Evolutionary conservation across 352 stramenopile species (phyloP).

Genomic region (Pythium coloratum): DNA sequence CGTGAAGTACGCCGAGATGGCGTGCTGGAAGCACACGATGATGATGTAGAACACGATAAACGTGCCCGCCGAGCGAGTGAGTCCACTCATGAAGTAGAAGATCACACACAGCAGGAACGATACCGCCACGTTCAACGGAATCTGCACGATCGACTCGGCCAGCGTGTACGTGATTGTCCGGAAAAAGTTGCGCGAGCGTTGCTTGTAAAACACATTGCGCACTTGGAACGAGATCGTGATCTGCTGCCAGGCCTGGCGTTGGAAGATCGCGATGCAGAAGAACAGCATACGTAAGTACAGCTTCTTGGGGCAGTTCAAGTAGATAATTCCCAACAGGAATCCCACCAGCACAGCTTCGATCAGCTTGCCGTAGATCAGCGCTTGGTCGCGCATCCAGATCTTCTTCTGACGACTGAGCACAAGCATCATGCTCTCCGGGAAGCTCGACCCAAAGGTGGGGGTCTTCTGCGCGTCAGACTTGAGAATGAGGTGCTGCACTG

Average conservation of each 20-base stretch:
- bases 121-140: conserved; percentile 63
- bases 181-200: conserved; percentile 88
- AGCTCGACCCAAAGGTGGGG: conserved; percentile 29
- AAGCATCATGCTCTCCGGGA: conserved; percentile 42
- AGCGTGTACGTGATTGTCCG: conserved; percentile 77
- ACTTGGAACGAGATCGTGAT: conserved; percentile 65
- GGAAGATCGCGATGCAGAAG: conserved; percentile 60
- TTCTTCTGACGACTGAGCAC: conserved; percentile 62
- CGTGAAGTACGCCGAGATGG: conserved; percentile 59
- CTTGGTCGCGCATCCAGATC: conserved; percentile 56
- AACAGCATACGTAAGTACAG: conserved; percentile 73
- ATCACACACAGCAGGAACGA: conserved; percentile 48
- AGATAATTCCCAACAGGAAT: conserved; percentile 71
- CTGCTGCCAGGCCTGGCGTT: conserved; percentile 65
- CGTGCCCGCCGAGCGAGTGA: conserved; percentile 48
- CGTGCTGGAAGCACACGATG: conserved; percentile 71
- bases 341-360: conserved; percentile 68
- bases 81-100: conserved; percentile 89
- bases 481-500: conserved; percentile 32
- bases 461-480: background rate
- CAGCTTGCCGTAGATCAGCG: conserved; percentile 58
- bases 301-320: conserved; percentile 49
- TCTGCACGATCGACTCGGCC: conserved; percentile 48
- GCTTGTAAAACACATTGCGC: conserved; percentile 88
- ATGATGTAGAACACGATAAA: conserved; percentile 78